Evolutionary conservation across 192 early-diverging fungal genomes (phyloP).

Genomic region (Dissophora globulifera): DNA sequence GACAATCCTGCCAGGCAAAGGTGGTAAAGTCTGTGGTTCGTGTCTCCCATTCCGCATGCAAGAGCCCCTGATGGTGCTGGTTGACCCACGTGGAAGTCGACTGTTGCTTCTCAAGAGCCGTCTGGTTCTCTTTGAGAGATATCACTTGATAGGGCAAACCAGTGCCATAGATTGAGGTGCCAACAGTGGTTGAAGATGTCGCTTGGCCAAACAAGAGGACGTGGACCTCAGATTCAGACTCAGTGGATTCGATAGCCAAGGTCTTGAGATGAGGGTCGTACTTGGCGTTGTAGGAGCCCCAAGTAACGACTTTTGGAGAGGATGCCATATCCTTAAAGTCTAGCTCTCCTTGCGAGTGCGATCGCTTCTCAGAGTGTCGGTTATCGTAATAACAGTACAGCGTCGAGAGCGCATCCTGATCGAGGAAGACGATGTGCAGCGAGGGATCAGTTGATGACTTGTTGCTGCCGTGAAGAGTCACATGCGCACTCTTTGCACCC

Average conservation of each 20-base stretch:
- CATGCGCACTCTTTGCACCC: constrained; percentile 17
- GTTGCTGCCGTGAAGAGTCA: constrained; percentile 9
- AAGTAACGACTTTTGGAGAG: constrained; percentile 55
- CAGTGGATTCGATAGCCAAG: constrained; percentile 45
- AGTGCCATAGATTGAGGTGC: constrained; percentile 14
- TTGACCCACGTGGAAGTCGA: constrained; percentile 9
- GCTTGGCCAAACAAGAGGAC: constrained; percentile 45
- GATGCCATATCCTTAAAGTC: constrained; percentile 8
- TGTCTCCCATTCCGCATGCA: constrained; percentile 11
- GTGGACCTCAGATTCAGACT: constrained; percentile 41
- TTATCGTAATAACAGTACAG: constrained; percentile 47
- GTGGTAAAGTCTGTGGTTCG: constrained; percentile 14
- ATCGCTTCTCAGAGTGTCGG: neutral
- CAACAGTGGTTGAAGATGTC: neutral
- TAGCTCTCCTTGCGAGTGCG: neutral
- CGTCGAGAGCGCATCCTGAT: constrained; percentile 18
- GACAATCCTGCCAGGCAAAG: constrained; percentile 32
- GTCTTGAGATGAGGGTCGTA: constrained; percentile 32
- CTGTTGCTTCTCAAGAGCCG: neutral
- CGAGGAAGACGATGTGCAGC: constrained; percentile 29
- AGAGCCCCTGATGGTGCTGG: constrained; percentile 8
- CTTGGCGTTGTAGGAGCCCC: constrained; percentile 61
- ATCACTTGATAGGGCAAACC: constrained; percentile 11
- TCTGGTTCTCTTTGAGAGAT: constrained; percentile 20
- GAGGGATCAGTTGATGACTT: constrained; percentile 56